Base-by-base conservation (phyloP, 345 rosid species). In the Eutrema yunnanense region DNA sequence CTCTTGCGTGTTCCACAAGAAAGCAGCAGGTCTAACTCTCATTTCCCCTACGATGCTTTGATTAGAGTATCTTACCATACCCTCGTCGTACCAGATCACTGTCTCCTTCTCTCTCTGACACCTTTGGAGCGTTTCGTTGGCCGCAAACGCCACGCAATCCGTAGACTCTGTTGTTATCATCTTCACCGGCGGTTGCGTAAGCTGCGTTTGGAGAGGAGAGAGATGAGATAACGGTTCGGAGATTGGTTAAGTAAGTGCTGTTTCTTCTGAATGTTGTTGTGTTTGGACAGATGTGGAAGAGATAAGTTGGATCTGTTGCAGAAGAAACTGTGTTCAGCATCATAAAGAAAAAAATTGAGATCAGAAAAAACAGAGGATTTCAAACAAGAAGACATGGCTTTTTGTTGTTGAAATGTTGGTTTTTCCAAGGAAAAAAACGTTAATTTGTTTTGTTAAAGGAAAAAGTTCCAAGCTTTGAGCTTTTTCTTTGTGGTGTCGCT, bases 181-280 rank as follows among this genome's bases (percentile, higher is more conserved):
- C 69, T 11, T 61, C 51, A 22, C 87, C 87, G 4, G 51, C 60
- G 29, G 84, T 71, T 77, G 42, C 60, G 77, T 69, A 65, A 9
- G 62, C 30, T 61, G 76, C 73, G 71, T 78, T 71, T 38, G 84
- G 62, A 55, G 65, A 29, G 3, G 51, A 86, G 51, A 63, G 66
- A 63, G 66, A 73, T 49, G 53, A 85, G 74, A 60, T 82, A 80
- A 77, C 34, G 29, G 59, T 59, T 26, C 65, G 65, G 13, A 86
- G 86, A 69, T 82, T 88, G 73, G 66, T 16, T 0, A 71, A 63
- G 73, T 67, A 86, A 48, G 84, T 65, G 74, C 82, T 82, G 73
- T 78, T 77, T 41, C 44, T 4, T 13, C 73, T 51, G 79, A 69
- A 84, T 29, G 76, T 82, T 47, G 77, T 79, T 49, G 70, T 41